Evolutionary conservation across 2,329 filamentous ascomycete species (phyloP).

Genomic region (Neonectria sp.): DNA sequence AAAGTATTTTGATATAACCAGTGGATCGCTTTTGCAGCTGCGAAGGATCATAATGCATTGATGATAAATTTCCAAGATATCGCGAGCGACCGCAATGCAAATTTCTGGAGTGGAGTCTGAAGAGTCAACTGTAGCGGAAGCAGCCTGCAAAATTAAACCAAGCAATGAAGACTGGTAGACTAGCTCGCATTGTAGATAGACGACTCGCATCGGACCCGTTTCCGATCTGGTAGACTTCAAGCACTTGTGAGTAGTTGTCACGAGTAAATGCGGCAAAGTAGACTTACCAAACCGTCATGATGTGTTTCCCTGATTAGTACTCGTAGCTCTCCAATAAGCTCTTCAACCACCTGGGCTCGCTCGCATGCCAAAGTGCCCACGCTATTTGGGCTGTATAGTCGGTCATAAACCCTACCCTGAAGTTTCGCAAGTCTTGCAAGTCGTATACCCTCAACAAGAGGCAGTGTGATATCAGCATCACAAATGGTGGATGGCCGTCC

Average conservation of each 20-base stretch:
- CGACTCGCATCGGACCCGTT: constrained; percentile 44
- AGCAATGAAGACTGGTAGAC: constrained; percentile 54
- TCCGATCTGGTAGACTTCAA: constrained; percentile 18
- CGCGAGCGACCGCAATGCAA: constrained; percentile 51
- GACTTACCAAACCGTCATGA: constrained; percentile 29
- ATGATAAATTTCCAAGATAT: constrained; percentile 53
- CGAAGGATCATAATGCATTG: constrained; percentile 48
- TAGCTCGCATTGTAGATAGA: constrained; percentile 53
- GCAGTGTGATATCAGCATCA: constrained; percentile 50
- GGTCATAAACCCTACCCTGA: constrained; percentile 52
- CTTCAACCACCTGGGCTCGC: neutral
- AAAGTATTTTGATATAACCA: constrained; percentile 53
- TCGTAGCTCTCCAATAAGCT: constrained; percentile 27
- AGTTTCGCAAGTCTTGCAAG: constrained; percentile 42
- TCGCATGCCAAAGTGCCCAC: neutral
- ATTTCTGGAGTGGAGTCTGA: constrained; percentile 32
- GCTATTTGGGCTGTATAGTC: constrained; percentile 50
- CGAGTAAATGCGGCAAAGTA: accelerated
- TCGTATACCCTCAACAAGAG: constrained; percentile 36
- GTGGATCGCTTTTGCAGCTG: constrained; percentile 41
- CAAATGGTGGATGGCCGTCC: constrained; percentile 52
- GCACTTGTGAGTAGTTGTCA: constrained; percentile 2
- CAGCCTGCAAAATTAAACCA: constrained; percentile 51
- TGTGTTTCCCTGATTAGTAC: constrained; percentile 30
- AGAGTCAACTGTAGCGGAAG: constrained; percentile 7